A percentile compares a stretch with the other conserved stretches of the same genome.
Evolutionary conservation across 148 eudicot species (phyloP).

Genomic region (Rhododendron ovatum): DNA sequence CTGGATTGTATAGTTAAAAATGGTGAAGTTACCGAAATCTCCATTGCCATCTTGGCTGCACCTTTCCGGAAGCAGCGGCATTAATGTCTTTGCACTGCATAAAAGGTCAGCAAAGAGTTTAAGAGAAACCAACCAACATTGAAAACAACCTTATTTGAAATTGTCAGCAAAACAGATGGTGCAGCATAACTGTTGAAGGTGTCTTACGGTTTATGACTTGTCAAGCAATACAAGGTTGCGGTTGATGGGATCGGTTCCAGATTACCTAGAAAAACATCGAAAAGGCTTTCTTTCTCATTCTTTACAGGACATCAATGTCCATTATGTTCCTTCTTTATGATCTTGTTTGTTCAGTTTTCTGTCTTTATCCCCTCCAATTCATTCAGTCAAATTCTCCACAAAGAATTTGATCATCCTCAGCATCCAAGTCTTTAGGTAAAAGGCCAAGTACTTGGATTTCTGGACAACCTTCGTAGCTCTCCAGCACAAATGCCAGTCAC

Average conservation of each 20-base stretch:
- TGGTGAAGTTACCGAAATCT: constrained; percentile 1
- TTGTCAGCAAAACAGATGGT: constrained; percentile 8
- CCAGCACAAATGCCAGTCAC: constrained; percentile 2
- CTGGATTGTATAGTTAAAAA: neutral
- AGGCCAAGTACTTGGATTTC: constrained; percentile 10
- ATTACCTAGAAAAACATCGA: neutral
- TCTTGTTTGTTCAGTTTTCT: neutral
- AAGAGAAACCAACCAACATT: constrained; percentile 2
- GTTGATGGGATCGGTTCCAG: neutral
- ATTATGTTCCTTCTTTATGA: neutral
- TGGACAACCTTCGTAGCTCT: neutral
- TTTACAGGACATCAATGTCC: neutral
- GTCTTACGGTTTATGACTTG: neutral
- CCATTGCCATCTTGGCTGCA: neutral
- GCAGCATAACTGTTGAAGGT: neutral
- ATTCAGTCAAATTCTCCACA: neutral
- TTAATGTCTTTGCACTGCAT: constrained; percentile 9
- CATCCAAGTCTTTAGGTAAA: neutral
- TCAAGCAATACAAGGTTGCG: neutral
- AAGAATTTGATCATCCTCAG: neutral
- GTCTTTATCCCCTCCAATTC: neutral
- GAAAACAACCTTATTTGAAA: constrained; percentile 17
- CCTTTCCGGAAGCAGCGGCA: neutral
- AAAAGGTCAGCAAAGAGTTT: neutral
- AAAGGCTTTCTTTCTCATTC: neutral